phyloP scores from a whole-genome alignment of 2,329 filamentous ascomycete genomes.

The Dryadomyces quercivorus region DNA sequence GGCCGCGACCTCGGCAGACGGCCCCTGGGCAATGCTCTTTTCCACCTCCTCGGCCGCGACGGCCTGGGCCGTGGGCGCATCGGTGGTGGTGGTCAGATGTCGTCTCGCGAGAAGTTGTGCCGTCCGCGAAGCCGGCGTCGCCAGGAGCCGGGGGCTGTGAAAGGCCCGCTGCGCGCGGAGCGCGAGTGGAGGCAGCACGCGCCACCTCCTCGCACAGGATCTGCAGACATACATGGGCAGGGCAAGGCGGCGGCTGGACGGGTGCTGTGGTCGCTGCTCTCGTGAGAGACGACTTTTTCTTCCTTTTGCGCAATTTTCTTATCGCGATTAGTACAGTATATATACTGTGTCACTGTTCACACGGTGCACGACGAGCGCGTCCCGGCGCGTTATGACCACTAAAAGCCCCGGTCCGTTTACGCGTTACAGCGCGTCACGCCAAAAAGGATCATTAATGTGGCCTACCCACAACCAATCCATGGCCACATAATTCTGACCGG shows the following conservation, averaged over 20 bases:
- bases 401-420: not conserved
- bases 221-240: constrained; percentile 25
- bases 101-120: not conserved
- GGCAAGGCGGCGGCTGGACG: not conserved
- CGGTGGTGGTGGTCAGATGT: not conserved
- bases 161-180: not conserved
- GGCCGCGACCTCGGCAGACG: not conserved
- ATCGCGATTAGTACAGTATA: constrained; percentile 5
- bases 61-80: not conserved
- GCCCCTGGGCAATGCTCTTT: not conserved
- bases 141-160: not conserved
- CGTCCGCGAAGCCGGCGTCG: not conserved
- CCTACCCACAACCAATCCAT: not conserved
- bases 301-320: constrained; percentile 4
- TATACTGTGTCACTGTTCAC: not conserved
- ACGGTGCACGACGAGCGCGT: not conserved
- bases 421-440: constrained; percentile 5
- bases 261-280: not conserved
- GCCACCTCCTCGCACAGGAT: constrained; percentile 20
- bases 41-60: not conserved
- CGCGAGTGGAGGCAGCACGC: not conserved
- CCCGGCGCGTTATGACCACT: not conserved
- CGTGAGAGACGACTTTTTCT: not conserved
- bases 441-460: not conserved
- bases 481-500: not conserved